Conservation (phyloP, 176 grass and related monocot genomes). For the Chrysopogon serrulatus region DNA sequence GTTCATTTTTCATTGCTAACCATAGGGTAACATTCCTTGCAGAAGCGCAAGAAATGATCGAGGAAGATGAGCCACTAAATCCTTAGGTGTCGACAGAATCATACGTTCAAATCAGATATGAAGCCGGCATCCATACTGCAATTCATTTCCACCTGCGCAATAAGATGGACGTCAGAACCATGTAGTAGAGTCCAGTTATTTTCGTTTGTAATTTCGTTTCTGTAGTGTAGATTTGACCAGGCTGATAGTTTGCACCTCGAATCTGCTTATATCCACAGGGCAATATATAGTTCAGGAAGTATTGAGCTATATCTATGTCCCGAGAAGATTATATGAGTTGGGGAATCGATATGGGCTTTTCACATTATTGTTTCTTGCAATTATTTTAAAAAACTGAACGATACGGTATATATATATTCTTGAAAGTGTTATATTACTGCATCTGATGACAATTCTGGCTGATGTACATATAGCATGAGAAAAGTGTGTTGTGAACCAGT, state of each 20-base stretch:
- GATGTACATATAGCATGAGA: neutral
- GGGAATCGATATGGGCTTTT: conserved; percentile 7
- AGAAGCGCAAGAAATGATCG: conserved; percentile 58
- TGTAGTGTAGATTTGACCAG: conserved; percentile 31
- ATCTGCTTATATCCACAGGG: neutral
- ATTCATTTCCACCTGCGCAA: conserved; percentile 26
- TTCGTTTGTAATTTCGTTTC: conserved; percentile 28
- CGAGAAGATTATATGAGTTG: conserved; percentile 1
- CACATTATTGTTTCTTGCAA: neutral
- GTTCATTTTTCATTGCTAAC: conserved; percentile 1
- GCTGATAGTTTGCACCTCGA: conserved; percentile 8
- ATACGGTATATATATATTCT: neutral
- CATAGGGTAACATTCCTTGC: conserved; percentile 17
- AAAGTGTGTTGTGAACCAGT: neutral
- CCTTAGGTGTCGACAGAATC: conserved; percentile 21
- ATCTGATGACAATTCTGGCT: neutral
- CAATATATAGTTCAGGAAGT: conserved; percentile 26
- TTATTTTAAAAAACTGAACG: neutral
- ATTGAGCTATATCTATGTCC: conserved; percentile 19
- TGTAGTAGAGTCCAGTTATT: neutral
- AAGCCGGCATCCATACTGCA: neutral
- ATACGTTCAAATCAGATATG: neutral
- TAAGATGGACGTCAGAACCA: conserved; percentile 36
- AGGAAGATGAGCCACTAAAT: conserved; percentile 64
- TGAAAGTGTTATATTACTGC: conserved; percentile 1